Base-by-base conservation (phyloP, 1,284 basidiomycete species). In the Gastroboletus turbinatus region DNA sequence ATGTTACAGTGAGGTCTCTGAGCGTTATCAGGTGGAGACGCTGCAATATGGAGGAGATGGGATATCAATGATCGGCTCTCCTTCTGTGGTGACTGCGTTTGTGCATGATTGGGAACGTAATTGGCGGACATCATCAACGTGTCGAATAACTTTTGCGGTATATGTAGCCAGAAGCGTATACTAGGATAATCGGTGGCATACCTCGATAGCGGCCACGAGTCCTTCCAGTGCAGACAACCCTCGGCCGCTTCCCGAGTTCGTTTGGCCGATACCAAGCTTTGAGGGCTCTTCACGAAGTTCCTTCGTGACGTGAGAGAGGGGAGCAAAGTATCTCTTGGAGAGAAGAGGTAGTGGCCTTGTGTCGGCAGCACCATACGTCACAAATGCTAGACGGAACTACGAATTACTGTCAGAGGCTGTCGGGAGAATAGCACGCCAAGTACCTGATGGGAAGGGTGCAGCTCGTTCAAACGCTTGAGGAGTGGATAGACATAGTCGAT, bases 161-260 rank as follows among this genome's bases (percentile, higher is more conserved):
- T 38, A 36, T 57, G 45, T 45, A 39, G 33, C n/a, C n/a, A 35
- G 44, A 42, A 36, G 9, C 1, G 11, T 19, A 38, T 8, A 19
- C 7, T 16, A 25, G 52, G 11, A 38, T 13, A 29, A 30, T 50
- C 10, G 44, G 23, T 13, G 10, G 66, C 75, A 51, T 62, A 89
- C 88, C 78, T 91, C 88, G 21, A 91, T 70, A 17, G 82, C 83
- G 21, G 88, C 84, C 16, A 87, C 84, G 17, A 89, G 71, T 2
- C 85, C 88, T 55, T 91, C 88, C 5, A 91, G 69, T 4, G 83
- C 84, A 25, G 86, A 85, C 79, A 88, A 79, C 1, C 87, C 87
- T 50, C 72, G 71, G 46, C 60, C 68, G 1, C 75, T 79, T 23
- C 79, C 80, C 2, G 76, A 76, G 30, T 77, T 76, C 2, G 82